Conservation (phyloP, 148 eudicot species). For the Talinum fruticosum region DNA sequence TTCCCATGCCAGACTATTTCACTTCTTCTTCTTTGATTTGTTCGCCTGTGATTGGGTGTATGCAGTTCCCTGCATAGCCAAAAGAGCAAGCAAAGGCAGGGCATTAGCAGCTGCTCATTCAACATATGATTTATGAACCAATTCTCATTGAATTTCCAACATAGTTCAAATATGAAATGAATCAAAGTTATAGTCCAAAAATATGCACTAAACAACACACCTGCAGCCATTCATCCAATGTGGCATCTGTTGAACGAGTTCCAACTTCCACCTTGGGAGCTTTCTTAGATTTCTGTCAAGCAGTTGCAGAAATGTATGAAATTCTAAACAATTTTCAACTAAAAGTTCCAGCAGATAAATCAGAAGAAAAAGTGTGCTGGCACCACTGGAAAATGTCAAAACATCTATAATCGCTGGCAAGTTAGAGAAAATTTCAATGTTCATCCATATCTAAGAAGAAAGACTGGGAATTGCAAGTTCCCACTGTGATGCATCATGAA, state of each 20-base stretch:
- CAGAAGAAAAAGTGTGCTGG: too few species aligned
- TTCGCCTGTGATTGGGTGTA: conserved; percentile 62
- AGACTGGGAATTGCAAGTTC: neutral
- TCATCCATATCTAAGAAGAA: neutral
- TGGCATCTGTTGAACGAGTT: conserved; percentile 74
- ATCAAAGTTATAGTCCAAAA: neutral
- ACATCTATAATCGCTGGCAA: neutral
- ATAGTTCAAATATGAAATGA: conserved; percentile 3
- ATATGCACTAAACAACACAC: conserved; percentile 31
- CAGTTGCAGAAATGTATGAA: neutral
- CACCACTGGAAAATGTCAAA: too few species aligned
- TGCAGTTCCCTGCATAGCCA: conserved; percentile 71
- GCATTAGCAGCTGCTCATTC: neutral
- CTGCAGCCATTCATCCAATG: conserved; percentile 97
- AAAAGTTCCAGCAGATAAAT: neutral
- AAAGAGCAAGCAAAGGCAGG: conserved; percentile 6
- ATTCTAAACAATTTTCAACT: neutral
- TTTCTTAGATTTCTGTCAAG: conserved; percentile 79
- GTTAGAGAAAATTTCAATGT: neutral
- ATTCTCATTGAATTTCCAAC: neutral
- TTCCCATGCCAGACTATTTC: conserved; percentile 21
- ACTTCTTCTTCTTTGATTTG: conserved; percentile 91
- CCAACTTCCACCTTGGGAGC: conserved; percentile 96
- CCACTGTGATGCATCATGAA: too few species aligned
- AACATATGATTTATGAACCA: neutral